Conservation (phyloP, 139 green algal genomes). For the Eudorina sp. region DNA sequence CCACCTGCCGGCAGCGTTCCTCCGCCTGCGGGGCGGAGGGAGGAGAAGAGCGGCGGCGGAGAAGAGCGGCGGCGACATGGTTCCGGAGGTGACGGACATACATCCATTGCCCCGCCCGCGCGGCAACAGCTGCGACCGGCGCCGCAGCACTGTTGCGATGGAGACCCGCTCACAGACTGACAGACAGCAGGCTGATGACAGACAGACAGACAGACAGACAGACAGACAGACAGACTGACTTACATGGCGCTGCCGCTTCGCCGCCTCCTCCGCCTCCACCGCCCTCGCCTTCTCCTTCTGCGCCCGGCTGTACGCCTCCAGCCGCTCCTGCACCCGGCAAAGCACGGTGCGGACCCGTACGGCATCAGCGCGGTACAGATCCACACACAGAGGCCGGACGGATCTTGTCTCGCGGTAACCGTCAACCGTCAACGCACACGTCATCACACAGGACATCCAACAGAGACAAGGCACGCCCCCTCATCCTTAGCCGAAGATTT, state of each 20-base stretch:
- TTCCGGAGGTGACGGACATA: neutral
- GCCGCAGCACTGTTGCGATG: too few species aligned
- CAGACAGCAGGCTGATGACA: too few species aligned
- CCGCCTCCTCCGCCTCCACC: constrained; percentile 20
- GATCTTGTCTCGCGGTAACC: too few species aligned
- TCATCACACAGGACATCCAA: too few species aligned
- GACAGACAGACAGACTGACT: too few species aligned
- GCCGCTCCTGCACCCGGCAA: constrained; percentile 14
- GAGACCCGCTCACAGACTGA: too few species aligned
- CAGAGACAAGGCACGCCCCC: too few species aligned
- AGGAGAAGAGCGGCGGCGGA: neutral
- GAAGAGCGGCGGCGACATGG: neutral
- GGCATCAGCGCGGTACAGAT: neutral
- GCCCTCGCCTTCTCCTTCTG: constrained; percentile 31
- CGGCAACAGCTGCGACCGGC: too few species aligned
- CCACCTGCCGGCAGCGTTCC: neutral
- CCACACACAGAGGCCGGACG: too few species aligned
- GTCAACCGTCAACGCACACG: too few species aligned
- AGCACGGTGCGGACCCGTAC: neutral
- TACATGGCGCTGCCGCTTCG: neutral
- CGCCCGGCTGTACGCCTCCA: constrained; percentile 35
- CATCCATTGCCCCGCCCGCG: neutral
- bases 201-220: too few species aligned
- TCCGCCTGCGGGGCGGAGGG: neutral
- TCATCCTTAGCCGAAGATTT: too few species aligned